Percentiles rank a stretch among this genome's conserved stretches.
These are phyloP conservation scores for Pestalotiopsis sp. DNA, from an alignment of 2,329 filamentous ascomycete species.

Conservation along the genomic window DNA sequence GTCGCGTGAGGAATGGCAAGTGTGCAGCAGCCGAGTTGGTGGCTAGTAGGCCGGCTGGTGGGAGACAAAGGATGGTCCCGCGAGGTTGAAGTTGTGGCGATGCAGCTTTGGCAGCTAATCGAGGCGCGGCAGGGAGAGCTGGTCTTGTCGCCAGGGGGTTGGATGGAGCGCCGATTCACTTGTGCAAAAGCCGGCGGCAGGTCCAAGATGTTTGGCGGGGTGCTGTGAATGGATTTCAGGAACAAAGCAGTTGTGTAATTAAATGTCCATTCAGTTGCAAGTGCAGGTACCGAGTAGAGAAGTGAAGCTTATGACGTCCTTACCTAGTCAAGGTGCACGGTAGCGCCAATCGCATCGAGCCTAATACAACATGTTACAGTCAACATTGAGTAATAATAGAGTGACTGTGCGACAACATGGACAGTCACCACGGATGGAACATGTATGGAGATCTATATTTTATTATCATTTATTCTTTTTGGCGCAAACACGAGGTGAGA, in stretches of 20 bases:
- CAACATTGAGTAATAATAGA: not conserved
- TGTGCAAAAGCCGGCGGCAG: not conserved
- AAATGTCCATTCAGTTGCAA: not conserved
- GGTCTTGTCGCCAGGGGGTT: not conserved
- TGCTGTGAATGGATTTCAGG: not conserved
- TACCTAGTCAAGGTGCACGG: not conserved
- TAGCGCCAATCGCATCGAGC: not conserved
- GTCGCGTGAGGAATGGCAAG: slow-evolving; percentile 2
- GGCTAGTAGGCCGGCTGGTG: not conserved
- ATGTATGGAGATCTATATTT: no score
- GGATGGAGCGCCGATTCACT: not conserved
- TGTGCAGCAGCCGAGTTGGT: not conserved
- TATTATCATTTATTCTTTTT: no score
- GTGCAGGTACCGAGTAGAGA: not conserved
- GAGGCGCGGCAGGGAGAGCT: not conserved
- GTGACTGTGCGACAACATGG: no score
- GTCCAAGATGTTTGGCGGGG: not conserved
- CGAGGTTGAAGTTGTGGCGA: not conserved
- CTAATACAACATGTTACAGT: not conserved
- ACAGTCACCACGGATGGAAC: no score
- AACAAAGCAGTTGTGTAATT: not conserved
- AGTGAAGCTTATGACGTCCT: slow-evolving; percentile 6
- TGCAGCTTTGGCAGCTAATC: not conserved
- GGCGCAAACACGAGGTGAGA: no score
- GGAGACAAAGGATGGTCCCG: slow-evolving; percentile 3